A percentile compares a stretch with the other conserved stretches of the same genome.
phyloP scores from a whole-genome alignment of 208 protist genomes.

The Naegleria lovaniensis region DNA sequence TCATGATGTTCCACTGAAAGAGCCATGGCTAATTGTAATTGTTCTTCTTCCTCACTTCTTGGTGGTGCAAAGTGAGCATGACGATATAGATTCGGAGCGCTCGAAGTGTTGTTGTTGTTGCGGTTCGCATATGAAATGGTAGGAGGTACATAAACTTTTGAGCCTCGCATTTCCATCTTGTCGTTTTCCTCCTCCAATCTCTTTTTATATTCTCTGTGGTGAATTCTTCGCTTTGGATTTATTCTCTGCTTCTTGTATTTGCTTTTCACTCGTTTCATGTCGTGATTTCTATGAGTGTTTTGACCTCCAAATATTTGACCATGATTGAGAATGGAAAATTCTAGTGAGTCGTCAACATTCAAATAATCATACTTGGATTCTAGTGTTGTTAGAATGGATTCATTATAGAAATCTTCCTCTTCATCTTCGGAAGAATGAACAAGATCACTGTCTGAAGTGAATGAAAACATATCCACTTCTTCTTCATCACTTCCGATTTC shows the following conservation, averaged over 20 bases:
- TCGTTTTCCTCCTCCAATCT: not conserved
- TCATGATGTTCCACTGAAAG: not conserved
- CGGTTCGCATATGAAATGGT: not conserved
- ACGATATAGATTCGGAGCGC: not conserved
- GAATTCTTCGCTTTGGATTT: not conserved
- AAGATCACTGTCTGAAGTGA: too few species aligned
- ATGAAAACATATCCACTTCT: too few species aligned
- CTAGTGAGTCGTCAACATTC: too few species aligned
- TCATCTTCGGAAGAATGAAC: too few species aligned
- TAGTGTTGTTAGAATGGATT: too few species aligned
- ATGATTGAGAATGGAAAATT: too few species aligned
- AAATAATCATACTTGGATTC: too few species aligned
- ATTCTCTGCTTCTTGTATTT: not conserved
- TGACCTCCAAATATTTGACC: too few species aligned
- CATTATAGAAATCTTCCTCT: too few species aligned
- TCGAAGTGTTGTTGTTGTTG: not conserved
- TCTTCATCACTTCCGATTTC: too few species aligned
- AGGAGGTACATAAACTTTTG: not conserved
- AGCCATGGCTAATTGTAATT: not conserved
- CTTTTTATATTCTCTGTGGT: not conserved
- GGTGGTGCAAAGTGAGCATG: too few species aligned
- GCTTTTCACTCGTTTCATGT: not conserved
- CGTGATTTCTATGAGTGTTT: too few species aligned
- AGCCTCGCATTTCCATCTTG: not conserved
- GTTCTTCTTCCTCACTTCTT: not conserved